phyloP scores from a whole-genome alignment of 2,329 filamentous ascomycete species.

The Aspergillus oerlinghausenensis region DNA sequence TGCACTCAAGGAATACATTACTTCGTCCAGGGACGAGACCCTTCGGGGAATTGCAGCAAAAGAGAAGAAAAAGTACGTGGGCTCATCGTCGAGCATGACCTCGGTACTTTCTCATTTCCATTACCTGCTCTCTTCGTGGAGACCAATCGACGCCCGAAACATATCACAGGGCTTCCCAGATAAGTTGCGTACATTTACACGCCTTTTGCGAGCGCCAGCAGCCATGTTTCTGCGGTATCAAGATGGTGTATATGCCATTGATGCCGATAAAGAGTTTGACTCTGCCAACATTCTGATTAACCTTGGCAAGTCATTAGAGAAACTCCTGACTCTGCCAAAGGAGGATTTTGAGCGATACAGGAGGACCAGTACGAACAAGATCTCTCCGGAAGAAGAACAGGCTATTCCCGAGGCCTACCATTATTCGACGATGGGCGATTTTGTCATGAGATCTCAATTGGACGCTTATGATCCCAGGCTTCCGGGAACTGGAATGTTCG shows the following conservation, averaged over 20 bases:
- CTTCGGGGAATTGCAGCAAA: conserved; percentile 65
- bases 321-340: conserved; percentile 77
- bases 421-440: conserved; percentile 79
- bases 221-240: conserved; percentile 79
- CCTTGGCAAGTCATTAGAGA: conserved; percentile 94
- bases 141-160: conserved; percentile 61
- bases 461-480: conserved; percentile 83
- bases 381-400: conserved; percentile 64
- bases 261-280: conserved; percentile 91
- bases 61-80: conserved; percentile 73
- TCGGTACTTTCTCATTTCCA: conserved; percentile 84
- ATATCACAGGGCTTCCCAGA: conserved; percentile 64
- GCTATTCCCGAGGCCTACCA: conserved; percentile 75
- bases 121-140: conserved; percentile 80
- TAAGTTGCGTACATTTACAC: conserved; percentile 64
- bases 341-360: conserved; percentile 84
- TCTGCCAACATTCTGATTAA: conserved; percentile 80
- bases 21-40: conserved; percentile 76
- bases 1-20: conserved; percentile 79
- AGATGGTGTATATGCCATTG: conserved; percentile 86
- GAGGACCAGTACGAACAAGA: conserved; percentile 60
- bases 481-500: conserved; percentile 89
- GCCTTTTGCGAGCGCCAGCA: conserved; percentile 65
- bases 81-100: conserved; percentile 97
- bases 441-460: conserved; percentile 91